These are phyloP conservation scores for Castanea crenata DNA, from an alignment of 306 rosid species.

Conservation along the genomic window DNA sequence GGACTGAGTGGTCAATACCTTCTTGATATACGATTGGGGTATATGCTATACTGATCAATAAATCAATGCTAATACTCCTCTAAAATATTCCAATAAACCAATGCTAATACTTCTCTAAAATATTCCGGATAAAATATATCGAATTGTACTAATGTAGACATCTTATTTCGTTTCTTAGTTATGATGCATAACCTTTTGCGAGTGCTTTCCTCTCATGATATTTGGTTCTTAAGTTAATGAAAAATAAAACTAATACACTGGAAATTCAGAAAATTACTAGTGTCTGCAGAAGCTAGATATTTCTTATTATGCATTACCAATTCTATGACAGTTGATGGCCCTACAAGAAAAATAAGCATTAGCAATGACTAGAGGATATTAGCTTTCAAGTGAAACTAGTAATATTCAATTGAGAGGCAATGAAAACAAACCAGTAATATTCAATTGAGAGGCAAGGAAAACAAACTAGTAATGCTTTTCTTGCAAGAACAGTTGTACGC, in stretches of 20 bases:
- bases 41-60: too few relatives aligned
- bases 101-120: too few relatives aligned
- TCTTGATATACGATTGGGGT: too few relatives aligned
- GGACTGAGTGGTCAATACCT: too few relatives aligned
- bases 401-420: background rate
- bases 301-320: conserved; percentile 54
- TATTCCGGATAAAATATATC: too few relatives aligned
- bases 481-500: conserved; percentile 77
- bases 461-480: conserved; percentile 82
- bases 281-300: conserved; percentile 18
- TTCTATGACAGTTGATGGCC: conserved; percentile 58
- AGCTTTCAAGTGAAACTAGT: background rate
- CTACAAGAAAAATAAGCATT: conserved; percentile 28
- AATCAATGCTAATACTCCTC: too few relatives aligned
- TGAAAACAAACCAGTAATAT: conserved; percentile 38
- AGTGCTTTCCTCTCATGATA: background rate
- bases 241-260: conserved; percentile 10
- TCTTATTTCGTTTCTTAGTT: too few relatives aligned
- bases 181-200: too few relatives aligned
- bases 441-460: conserved; percentile 10
- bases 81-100: too few relatives aligned
- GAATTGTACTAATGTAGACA: too few relatives aligned
- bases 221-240: background rate
- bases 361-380: conserved; percentile 7
- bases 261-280: conserved; percentile 45